These are phyloP conservation scores for Xerocomus minutiporus DNA, from an alignment of 1,284 basidiomycete species.

Conservation along the genomic window DNA sequence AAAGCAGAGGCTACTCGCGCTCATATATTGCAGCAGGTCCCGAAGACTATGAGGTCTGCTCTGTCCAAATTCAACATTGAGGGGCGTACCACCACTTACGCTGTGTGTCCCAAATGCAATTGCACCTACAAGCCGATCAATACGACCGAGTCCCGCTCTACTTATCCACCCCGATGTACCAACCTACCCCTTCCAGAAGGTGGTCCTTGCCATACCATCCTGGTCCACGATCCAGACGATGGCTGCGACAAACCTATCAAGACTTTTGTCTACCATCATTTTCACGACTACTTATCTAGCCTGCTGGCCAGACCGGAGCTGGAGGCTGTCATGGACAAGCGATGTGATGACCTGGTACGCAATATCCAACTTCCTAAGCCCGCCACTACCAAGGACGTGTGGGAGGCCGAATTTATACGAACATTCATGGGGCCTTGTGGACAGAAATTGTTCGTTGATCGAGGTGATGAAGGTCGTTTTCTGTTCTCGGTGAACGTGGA, in stretches of 20 bases:
- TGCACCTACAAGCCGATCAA: not conserved
- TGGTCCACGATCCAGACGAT: not conserved
- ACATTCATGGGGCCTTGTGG: not conserved
- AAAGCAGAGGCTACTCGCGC: not conserved
- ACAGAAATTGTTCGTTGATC: not conserved
- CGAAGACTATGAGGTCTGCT: not conserved
- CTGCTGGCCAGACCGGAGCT: slow-evolving; percentile 16
- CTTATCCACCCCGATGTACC: not conserved
- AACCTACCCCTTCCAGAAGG: not conserved
- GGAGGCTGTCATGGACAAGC: slow-evolving; percentile 13
- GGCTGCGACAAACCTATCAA: not conserved
- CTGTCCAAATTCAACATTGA: not conserved
- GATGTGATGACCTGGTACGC: slow-evolving; percentile 2
- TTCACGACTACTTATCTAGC: slow-evolving; percentile 14
- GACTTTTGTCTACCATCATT: slow-evolving; percentile 11
- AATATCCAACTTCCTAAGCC: not conserved
- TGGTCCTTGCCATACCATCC: not conserved
- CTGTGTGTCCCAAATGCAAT: not conserved
- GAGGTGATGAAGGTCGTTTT: not conserved
- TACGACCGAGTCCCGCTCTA: not conserved
- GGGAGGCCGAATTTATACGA: not conserved
- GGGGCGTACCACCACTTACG: not conserved
- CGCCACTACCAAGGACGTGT: not conserved
- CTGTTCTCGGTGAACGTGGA: not conserved
- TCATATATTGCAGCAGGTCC: not conserved